Evolutionary conservation across 805 yeast genomes (phyloP).

Genomic region (Ogataea pini): DNA sequence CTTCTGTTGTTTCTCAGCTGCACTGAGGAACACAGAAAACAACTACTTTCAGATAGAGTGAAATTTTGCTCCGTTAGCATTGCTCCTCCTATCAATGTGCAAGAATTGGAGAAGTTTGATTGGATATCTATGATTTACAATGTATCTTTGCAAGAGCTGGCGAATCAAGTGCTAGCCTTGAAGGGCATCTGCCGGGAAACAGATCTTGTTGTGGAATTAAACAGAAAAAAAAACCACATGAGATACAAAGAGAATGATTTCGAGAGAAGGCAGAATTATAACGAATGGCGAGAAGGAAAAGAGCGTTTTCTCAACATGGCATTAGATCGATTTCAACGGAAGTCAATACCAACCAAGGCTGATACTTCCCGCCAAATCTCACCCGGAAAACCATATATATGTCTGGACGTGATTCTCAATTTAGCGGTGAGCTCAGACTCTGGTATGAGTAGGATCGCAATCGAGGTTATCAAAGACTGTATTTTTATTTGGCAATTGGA

Average conservation of each 20-base stretch:
- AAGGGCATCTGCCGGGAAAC: slow-evolving; percentile 19
- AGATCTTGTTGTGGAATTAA: slow-evolving; percentile 18
- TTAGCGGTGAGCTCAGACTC: slow-evolving; percentile 8
- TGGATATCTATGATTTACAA: slow-evolving; percentile 18
- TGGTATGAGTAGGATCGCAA: slow-evolving; percentile 9
- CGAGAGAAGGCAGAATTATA: slow-evolving; percentile 3
- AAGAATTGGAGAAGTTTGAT: slow-evolving; percentile 17
- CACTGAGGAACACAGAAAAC: slow-evolving; percentile 8
- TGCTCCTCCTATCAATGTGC: slow-evolving; percentile 16
- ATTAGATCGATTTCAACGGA: slow-evolving; percentile 16
- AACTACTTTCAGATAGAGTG: slow-evolving; percentile 7
- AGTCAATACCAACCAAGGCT: slow-evolving; percentile 6
- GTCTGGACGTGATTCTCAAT: slow-evolving; percentile 17
- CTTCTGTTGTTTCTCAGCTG: slow-evolving; percentile 12
- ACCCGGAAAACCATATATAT: slow-evolving; percentile 18
- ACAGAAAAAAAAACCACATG: slow-evolving; percentile 5
- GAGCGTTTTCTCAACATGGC: slow-evolving; percentile 16
- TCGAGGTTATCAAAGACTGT: slow-evolving; percentile 22
- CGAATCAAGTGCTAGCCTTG: slow-evolving; percentile 19
- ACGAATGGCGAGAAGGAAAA: slow-evolving; percentile 20
- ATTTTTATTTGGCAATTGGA: slow-evolving; percentile 27
- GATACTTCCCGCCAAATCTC: slow-evolving; percentile 13
- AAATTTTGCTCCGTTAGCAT: slow-evolving; percentile 13
- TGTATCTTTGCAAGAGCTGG: slow-evolving; percentile 14
- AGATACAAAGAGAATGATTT: slow-evolving; percentile 18